Percentiles rank a stretch among this genome's conserved stretches.
Evolutionary conservation across 169 alveolate species (phyloP).

Genomic region (Plasmodium inui): DNA sequence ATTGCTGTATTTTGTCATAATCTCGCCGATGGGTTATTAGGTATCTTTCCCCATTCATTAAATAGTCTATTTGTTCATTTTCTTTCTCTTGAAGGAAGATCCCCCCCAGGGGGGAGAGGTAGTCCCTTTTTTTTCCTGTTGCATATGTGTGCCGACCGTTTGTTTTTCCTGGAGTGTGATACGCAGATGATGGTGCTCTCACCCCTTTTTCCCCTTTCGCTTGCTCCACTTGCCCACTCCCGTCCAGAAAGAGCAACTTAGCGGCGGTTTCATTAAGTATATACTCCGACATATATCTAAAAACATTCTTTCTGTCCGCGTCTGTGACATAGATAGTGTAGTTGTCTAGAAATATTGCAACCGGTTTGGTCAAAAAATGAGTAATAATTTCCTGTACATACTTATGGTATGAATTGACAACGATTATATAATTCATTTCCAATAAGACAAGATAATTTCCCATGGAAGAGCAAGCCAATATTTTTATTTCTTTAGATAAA

Average conservation of each 20-base stretch:
- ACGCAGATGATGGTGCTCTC: neutral
- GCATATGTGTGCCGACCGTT: neutral
- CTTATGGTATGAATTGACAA: neutral
- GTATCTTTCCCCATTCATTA: neutral
- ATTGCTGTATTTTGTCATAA: neutral
- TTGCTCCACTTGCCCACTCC: neutral
- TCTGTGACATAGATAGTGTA: constrained; percentile 30
- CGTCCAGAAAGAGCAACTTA: neutral
- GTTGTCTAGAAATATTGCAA: constrained; percentile 38
- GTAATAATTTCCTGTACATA: neutral
- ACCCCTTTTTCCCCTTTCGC: neutral
- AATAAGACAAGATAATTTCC: neutral
- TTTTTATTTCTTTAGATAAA: neutral
- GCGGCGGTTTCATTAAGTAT: neutral
- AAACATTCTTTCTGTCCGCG: constrained; percentile 50
- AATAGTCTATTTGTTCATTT: neutral
- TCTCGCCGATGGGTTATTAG: neutral
- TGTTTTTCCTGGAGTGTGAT: neutral
- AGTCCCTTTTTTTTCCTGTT: neutral
- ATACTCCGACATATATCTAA: neutral
- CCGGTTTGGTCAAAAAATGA: constrained; percentile 41
- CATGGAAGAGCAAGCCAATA: constrained; percentile 13
- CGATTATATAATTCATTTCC: neutral
- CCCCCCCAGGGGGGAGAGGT: neutral
- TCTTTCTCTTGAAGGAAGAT: neutral